phyloP scores from a whole-genome alignment of 1,284 basidiomycete genomes.

The Xerocomus minutiporus region DNA sequence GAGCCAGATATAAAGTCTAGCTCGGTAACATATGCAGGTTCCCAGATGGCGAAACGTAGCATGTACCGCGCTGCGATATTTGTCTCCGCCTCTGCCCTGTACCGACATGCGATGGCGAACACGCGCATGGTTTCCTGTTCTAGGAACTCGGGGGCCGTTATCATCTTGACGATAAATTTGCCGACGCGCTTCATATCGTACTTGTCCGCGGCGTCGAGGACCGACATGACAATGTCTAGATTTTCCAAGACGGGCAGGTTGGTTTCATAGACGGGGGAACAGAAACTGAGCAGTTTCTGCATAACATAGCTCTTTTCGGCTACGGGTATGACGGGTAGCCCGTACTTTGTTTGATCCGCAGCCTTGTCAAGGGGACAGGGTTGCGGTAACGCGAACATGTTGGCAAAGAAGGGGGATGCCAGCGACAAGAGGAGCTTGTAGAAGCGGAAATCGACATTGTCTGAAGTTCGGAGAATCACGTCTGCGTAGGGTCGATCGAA shows the following conservation, averaged over 20 bases:
- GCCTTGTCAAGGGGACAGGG: constrained; percentile 22
- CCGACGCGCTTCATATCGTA: constrained; percentile 37
- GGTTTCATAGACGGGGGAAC: constrained; percentile 31
- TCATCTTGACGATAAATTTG: constrained; percentile 34
- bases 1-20: constrained; percentile 45
- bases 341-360: constrained; percentile 32
- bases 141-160: constrained; percentile 37
- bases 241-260: constrained; percentile 28
- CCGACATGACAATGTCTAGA: constrained; percentile 31
- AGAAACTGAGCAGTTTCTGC: constrained; percentile 28
- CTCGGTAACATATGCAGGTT: constrained; percentile 36
- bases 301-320: constrained; percentile 30
- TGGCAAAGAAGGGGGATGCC: constrained; percentile 39
- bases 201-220: constrained; percentile 35
- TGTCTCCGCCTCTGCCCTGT: constrained; percentile 41
- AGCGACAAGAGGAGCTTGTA: constrained; percentile 36
- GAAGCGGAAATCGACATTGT: constrained; percentile 38
- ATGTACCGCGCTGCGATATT: constrained; percentile 42
- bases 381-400: constrained; percentile 41
- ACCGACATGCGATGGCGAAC: constrained; percentile 48
- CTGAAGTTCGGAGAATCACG: constrained; percentile 37
- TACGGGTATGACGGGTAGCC: constrained; percentile 31
- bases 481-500: constrained; percentile 35
- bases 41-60: constrained; percentile 38
- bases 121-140: constrained; percentile 46